Base-by-base conservation (phyloP, 2,329 filamentous ascomycete genomes). In the Teratosphaeria pseudoeucalypti region DNA sequence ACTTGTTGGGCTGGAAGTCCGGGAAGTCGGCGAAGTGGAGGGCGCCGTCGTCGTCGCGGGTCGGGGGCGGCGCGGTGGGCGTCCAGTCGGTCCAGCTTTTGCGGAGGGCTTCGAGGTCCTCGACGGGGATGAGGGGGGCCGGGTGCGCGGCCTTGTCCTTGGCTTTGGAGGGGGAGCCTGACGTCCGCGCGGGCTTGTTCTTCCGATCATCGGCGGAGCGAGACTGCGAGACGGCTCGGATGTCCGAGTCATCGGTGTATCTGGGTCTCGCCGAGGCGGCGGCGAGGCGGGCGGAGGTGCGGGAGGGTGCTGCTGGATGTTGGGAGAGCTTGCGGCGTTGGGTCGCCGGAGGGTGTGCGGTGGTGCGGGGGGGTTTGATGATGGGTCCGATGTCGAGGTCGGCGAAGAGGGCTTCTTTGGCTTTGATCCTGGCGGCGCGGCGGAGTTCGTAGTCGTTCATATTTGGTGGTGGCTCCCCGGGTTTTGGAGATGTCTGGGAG, bases 1-100 rank as follows among this genome's bases (percentile, higher is more conserved):
- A 79, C 63, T 81, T 82, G 66, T 82, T 82, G 2, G 80, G 80
- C 1, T 68, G 73, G 66, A 82, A 82, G 29, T 63, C 63, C 0
- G 75, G 76, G 59, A 77, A 74, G 55, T 67, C 66, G 4, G 60
- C 62, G 67, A 82, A 82, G 62, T 78, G 77, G 61, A 81, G 79
- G 0, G 68, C 73, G 10, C 57, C 57, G 16, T 70, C 63, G 0
- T 68, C 67, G 58, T 78, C 74, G 34, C 78, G 72, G 0, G 72
- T 75, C 0, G 80, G 79, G 3, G 70, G 61, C 0, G 70, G 56
- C 3, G 74, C 79, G 0, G 64, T 61, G 1, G 76, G 65, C 4
- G 67, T 70, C 79, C 79, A 82, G 1, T 70, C 67, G 14, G 73
- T 74, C 78, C 79, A 81, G 47, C 71, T 70, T 11, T 70, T 68